Base-by-base conservation (phyloP, 1,284 basidiomycete genomes). In the Volvariella volvacea region DNA sequence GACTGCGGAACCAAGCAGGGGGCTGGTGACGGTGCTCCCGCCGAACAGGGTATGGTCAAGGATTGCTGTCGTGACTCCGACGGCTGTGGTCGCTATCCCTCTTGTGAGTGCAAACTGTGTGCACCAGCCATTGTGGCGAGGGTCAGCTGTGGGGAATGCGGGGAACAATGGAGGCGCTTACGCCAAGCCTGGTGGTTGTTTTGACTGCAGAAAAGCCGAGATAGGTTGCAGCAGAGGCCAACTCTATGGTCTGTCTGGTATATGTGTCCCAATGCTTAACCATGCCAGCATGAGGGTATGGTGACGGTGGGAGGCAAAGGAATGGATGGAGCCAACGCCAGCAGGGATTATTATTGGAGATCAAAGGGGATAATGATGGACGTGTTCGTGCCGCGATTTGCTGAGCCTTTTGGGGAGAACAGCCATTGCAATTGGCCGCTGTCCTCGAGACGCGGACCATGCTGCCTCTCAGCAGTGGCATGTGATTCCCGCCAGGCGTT, bases 181-280 rank as follows among this genome's bases (percentile, higher is more conserved):
- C 83, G 47, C 82, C 82, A 42, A 88, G 62, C 50, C 71, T 74
- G 10, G 86, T 88, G 22, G 77, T 72, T 14, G 65, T 63, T 59
- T 84, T 88, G n/a, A 73, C 82, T 8, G 76, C 78, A 19, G 71
- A 72, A 52, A 88, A 88, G 22, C 80, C 76, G 39, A 83, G 50
- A 17, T 76, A 68, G 32, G 80, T 71, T 21, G 78, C 73, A 40
- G 76, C 62, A 14, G 80, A 78, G 6, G 83, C 84, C 30, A 80
- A 60, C 52, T 85, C 81, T 46, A 87, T 66, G 44, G 78, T 70
- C 50, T 76, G 67, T 53, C 83, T 71, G 34, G 72, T 69, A 56
- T 76, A 80, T 50, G 63, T 72, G 61, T 83, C 78, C 78, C 80
- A 83, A 53, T 65, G 64, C 48, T 55, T 62, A 41, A 63, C 55